Evolutionary conservation across 331 rosid genomes (phyloP).

Genomic region (Spiraea crenata): DNA sequence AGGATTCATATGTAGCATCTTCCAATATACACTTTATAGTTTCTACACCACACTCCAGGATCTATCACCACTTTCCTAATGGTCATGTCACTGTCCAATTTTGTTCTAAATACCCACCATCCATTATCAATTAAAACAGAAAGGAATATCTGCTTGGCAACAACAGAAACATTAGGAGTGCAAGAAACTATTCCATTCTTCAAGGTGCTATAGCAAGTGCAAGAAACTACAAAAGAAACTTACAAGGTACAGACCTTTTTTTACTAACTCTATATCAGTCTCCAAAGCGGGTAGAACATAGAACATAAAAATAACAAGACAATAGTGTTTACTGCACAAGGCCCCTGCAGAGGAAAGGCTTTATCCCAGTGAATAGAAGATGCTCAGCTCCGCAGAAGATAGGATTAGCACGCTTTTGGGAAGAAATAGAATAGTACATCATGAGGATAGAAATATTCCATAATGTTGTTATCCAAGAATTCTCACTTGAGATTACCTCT

Average conservation of each 20-base stretch:
- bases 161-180: not conserved
- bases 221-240: not conserved
- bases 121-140: not conserved
- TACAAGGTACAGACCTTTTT: not conserved
- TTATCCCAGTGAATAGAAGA: no score
- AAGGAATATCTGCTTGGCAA: not conserved
- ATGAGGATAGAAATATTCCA: no score
- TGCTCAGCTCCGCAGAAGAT: no score
- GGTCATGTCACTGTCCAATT: not conserved
- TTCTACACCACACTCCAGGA: not conserved
- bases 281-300: not conserved
- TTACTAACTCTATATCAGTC: not conserved
- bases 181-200: slow-evolving; percentile 1
- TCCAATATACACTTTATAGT: not conserved
- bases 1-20: not conserved
- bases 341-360: no score
- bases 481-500: no score
- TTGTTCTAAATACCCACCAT: not conserved
- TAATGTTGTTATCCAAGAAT: no score
- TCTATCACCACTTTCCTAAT: not conserved
- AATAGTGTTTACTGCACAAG: not conserved
- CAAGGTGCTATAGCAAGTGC: not conserved
- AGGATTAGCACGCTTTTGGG: no score
- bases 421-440: no score
- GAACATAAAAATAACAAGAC: not conserved